Conservation (phyloP, 2,329 filamentous ascomycete genomes). For the Verticillium alfalfae region DNA sequence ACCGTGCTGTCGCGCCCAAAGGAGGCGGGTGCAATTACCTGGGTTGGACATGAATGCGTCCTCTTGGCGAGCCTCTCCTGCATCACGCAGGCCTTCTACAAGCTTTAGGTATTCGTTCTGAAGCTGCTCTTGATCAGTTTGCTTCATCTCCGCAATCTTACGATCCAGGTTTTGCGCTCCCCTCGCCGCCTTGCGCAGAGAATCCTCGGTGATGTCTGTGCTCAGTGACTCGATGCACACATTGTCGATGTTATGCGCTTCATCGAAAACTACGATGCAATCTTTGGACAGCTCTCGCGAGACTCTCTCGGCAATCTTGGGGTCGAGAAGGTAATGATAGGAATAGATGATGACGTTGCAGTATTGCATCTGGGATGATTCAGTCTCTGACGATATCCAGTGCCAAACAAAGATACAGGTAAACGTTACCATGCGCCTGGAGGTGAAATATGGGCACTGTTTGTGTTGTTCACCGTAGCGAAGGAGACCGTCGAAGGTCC, state of each 20-base stretch:
- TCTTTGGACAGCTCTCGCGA: conserved; percentile 96
- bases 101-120: conserved; percentile 95
- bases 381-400: not conserved
- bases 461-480: conserved; percentile 92
- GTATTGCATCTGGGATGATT: conserved; percentile 73
- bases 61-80: conserved; percentile 84
- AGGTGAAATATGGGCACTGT: conserved; percentile 96
- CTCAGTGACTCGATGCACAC: conserved; percentile 97
- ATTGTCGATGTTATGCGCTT: conserved; percentile 99
- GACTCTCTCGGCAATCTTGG: conserved; percentile 93
- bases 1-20: not conserved
- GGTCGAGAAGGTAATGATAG: conserved; percentile 95
- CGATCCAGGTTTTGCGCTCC: conserved; percentile 87
- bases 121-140: conserved; percentile 89
- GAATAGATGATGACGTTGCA: conserved; percentile 99
- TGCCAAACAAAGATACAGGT: no score
- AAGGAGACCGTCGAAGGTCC: conserved; percentile 85
- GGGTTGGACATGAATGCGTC: conserved; percentile 98
- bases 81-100: conserved; percentile 82
- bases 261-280: conserved; percentile 97
- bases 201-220: conserved; percentile 95
- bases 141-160: conserved; percentile 90
- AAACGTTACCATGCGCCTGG: conserved; percentile 73
- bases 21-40: conserved; percentile 23
- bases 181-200: conserved; percentile 80